These are phyloP conservation scores for Scedosporium apiospermum DNA, from an alignment of 2,329 filamentous ascomycete species.

Conservation along the genomic window DNA sequence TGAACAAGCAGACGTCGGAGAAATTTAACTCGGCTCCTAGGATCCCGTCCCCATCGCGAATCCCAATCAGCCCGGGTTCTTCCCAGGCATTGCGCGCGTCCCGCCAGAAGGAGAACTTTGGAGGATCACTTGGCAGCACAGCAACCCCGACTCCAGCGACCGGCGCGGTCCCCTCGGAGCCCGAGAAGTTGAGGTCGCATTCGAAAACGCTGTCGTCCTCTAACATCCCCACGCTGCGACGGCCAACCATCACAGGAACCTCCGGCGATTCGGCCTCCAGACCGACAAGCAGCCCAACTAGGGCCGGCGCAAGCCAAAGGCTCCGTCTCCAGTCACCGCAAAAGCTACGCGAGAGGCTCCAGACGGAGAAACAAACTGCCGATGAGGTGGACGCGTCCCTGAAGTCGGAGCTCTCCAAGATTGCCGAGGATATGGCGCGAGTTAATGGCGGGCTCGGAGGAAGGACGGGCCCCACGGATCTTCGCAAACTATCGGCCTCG, in stretches of 20 bases:
- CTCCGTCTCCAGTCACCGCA: slow-evolving; percentile 62
- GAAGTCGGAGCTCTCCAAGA: slow-evolving; percentile 67
- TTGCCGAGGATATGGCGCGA: slow-evolving; percentile 68
- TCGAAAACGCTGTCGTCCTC: slow-evolving; percentile 42
- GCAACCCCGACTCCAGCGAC: slow-evolving; percentile 9
- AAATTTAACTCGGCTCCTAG: slow-evolving; percentile 47
- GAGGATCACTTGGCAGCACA: slow-evolving; percentile 8
- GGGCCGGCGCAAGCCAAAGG: slow-evolving; percentile 34
- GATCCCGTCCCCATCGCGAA: slow-evolving; percentile 35
- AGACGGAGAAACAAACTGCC: slow-evolving; percentile 68
- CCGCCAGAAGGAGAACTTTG: slow-evolving; percentile 39
- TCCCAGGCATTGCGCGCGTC: slow-evolving; percentile 29
- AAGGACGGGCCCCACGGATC: slow-evolving; percentile 26
- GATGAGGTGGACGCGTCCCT: slow-evolving; percentile 60
- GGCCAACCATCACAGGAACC: slow-evolving; percentile 16
- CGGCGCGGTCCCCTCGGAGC: slow-evolving; percentile 10
- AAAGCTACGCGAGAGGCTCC: slow-evolving; percentile 74
- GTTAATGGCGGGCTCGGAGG: slow-evolving; percentile 32
- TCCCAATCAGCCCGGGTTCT: slow-evolving; percentile 39
- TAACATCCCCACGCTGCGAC: slow-evolving; percentile 44
- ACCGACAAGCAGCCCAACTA: slow-evolving; percentile 20
- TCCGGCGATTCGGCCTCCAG: slow-evolving; percentile 3
- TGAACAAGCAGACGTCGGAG: slow-evolving; percentile 44
- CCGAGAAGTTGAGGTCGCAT: slow-evolving; percentile 20
- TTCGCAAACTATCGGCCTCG: slow-evolving; percentile 43